Base-by-base conservation (phyloP, 805 yeast species). In the Ogataea polymorpha region DNA sequence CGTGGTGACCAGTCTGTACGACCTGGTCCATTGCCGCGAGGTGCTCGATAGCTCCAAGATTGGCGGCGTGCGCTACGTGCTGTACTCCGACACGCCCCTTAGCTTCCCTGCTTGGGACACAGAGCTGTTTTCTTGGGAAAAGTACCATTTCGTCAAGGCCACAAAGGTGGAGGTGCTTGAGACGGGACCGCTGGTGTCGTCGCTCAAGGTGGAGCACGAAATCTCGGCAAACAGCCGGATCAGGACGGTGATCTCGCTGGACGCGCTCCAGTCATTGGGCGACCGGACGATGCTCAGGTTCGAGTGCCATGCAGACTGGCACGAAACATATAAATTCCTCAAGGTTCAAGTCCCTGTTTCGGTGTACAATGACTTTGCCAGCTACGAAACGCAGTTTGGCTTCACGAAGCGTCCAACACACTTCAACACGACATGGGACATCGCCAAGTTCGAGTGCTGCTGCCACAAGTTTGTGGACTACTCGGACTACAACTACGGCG, bases 21-120 rank as follows among this genome's bases (percentile, higher is more conserved):
- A 89, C 59, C 52, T 75, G 27, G 65, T 64, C 2, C 66, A 72
- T 40, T 68, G 68, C 41, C 68, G 89, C 10, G 95, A 91, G 58
- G 74, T 84, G 16, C 68, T 93, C 39, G 87, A 84, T 44, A 46
- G 71, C 4, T 64, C 73, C 1, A 67, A 71, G 17, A 66, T 74
- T 9, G 88, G 87, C 28, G 96, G 90, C 13, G 88, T 89, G 54
- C 95, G 86, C 61, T 80, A 79, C 49, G 79, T 88, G 1, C 58
- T 93, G 42, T 85, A 85, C 55, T 90, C 90, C 50, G 99, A 93
- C 60, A 85, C 87, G 48, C 99, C 99, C 8, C 69, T 87, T 55
- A 82, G 75, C 42, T 91, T 81, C 80, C 96, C 88, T 32, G 98
- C 98, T 2, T 91, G 99, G 99, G 99, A 91, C 60, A 91, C 98